Evolutionary conservation across 371 early-diverging fungal species (phyloP).

Genomic region (Globomyces sp.): DNA sequence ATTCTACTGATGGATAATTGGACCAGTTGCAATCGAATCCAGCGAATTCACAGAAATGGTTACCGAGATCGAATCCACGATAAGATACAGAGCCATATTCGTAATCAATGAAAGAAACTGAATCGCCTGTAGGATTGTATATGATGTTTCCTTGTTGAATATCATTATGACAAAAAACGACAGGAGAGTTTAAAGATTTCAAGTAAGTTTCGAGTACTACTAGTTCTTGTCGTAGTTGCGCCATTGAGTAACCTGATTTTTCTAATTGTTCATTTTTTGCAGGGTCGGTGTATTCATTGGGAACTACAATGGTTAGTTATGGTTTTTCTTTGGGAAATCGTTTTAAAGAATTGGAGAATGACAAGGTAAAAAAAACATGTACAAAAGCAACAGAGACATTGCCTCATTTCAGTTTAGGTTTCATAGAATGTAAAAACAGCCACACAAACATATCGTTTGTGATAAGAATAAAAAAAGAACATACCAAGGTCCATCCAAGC

Average conservation of each 20-base stretch:
- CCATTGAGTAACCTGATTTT: slow-evolving; percentile 54
- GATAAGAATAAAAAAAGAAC: too few species aligned
- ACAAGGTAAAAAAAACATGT: too few species aligned
- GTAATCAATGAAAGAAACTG: slow-evolving; percentile 85
- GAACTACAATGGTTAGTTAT: slow-evolving; percentile 45
- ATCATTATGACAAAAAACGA: slow-evolving; percentile 92
- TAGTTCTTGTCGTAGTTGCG: slow-evolving; percentile 56
- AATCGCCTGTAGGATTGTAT: slow-evolving; percentile 52
- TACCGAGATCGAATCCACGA: slow-evolving; percentile 91
- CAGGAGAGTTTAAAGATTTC: slow-evolving; percentile 65
- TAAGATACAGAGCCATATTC: slow-evolving; percentile 88
- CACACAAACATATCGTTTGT: too few species aligned
- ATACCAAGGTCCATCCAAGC: slow-evolving; percentile 68
- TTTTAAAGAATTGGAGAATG: too few species aligned
- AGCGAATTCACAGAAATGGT: slow-evolving; percentile 88
- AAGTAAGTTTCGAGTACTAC: slow-evolving; percentile 55
- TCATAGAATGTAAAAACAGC: too few species aligned
- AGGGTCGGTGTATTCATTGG: slow-evolving; percentile 61
- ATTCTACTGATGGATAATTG: slow-evolving; percentile 69
- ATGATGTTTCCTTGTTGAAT: slow-evolving; percentile 86
- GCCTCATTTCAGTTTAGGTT: too few species aligned
- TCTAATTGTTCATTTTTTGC: slow-evolving; percentile 59
- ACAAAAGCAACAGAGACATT: too few species aligned
- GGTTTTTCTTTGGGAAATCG: not conserved
- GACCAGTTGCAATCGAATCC: slow-evolving; percentile 90